These are phyloP conservation scores for Suhomyces emberorum DNA, from an alignment of 805 yeast genomes.

Conservation along the genomic window DNA sequence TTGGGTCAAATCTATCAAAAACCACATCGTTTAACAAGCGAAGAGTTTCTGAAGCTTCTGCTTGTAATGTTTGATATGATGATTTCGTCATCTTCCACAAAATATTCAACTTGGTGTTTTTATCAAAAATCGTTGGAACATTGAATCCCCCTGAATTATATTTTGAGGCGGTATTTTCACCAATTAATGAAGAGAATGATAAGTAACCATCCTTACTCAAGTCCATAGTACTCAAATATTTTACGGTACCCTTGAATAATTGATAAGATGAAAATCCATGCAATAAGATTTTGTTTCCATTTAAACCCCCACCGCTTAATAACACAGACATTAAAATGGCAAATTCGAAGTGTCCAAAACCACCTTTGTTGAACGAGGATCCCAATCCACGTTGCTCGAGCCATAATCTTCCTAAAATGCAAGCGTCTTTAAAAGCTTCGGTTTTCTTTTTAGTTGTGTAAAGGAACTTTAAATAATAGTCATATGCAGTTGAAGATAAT, in stretches of 20 bases:
- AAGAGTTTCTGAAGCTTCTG: slow-evolving; percentile 67
- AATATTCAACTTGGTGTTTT: slow-evolving; percentile 70
- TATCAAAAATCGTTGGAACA: slow-evolving; percentile 75
- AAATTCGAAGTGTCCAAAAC: slow-evolving; percentile 93
- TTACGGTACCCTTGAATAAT: slow-evolving; percentile 82
- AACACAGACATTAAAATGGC: slow-evolving; percentile 76
- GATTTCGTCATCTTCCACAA: slow-evolving; percentile 75
- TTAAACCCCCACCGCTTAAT: slow-evolving; percentile 75
- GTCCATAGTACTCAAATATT: slow-evolving; percentile 79
- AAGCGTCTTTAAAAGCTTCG: slow-evolving; percentile 83
- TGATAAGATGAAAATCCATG: slow-evolving; percentile 93
- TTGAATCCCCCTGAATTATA: slow-evolving; percentile 58
- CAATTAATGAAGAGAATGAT: slow-evolving; percentile 58
- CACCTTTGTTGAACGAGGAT: slow-evolving; percentile 61
- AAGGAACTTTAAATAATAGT: slow-evolving; percentile 68
- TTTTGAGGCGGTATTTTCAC: slow-evolving; percentile 40
- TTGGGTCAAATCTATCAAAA: slow-evolving; percentile 75
- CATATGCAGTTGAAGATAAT: slow-evolving; percentile 63
- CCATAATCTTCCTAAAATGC: slow-evolving; percentile 86
- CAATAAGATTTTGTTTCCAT: slow-evolving; percentile 71
- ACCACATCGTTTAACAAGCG: slow-evolving; percentile 71
- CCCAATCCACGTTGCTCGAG: slow-evolving; percentile 79
- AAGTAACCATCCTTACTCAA: slow-evolving; percentile 58
- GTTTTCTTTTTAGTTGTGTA: slow-evolving; percentile 73
- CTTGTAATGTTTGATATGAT: slow-evolving; percentile 59